A percentile compares a stretch with the other conserved stretches of the same genome.
Evolutionary conservation across 116 monocot species (phyloP).

Genomic region (Posidonia oceanica): DNA sequence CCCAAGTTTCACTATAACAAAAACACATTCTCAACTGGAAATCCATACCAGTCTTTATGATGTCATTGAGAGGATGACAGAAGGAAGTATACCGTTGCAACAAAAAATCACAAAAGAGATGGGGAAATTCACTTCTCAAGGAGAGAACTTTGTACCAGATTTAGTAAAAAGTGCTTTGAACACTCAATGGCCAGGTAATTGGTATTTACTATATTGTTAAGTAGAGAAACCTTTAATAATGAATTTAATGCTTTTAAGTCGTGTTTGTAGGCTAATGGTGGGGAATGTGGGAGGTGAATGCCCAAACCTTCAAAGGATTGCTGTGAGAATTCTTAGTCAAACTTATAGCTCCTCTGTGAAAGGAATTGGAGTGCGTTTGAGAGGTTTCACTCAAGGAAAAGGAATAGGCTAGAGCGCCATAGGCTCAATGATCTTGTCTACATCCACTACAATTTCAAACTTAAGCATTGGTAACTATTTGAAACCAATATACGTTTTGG

Average conservation of each 20-base stretch:
- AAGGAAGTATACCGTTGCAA: neutral
- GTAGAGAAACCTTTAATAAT: too few relatives aligned
- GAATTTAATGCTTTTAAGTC: too few relatives aligned
- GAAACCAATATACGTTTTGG: neutral
- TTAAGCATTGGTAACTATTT: neutral
- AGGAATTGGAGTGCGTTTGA: neutral
- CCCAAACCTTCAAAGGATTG: too few relatives aligned
- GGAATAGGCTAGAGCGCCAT: neutral
- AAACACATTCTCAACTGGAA: neutral
- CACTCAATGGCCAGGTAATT: neutral
- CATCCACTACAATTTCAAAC: neutral
- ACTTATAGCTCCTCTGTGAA: too few relatives aligned
- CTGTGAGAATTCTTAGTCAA: too few relatives aligned
- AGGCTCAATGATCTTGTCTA: neutral
- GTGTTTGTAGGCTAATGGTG: too few relatives aligned
- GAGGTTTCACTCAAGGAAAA: neutral
- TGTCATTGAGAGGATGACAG: neutral
- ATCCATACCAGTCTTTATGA: conserved; percentile 1
- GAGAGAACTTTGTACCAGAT: neutral
- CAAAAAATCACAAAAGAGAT: conserved; percentile 3
- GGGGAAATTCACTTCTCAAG: neutral
- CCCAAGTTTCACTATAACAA: conserved; percentile 1
- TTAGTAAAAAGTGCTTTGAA: neutral
- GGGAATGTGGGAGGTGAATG: too few relatives aligned
- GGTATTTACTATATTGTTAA: too few relatives aligned